These are phyloP conservation scores for Xerocomus spinulosus DNA, from an alignment of 768 basidiomycete genomes.

Conservation along the genomic window DNA sequence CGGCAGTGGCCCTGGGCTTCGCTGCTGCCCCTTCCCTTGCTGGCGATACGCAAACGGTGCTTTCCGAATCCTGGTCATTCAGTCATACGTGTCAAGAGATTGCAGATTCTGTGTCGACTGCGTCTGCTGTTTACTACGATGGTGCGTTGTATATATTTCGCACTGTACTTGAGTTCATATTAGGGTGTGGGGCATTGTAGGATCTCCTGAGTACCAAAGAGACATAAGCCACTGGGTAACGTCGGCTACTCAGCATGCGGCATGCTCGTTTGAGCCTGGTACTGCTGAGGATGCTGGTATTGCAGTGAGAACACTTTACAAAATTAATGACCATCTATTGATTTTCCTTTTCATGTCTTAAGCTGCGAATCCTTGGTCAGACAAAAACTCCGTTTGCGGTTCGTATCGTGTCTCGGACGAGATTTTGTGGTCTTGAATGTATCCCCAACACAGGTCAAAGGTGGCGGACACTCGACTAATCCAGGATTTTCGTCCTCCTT, in stretches of 20 bases:
- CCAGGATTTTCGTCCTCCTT: slow-evolving; percentile 52
- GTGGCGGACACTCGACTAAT: slow-evolving; percentile 53
- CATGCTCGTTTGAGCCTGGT: slow-evolving; percentile 56
- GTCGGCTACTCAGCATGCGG: slow-evolving; percentile 40
- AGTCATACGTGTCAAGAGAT: slow-evolving; percentile 34
- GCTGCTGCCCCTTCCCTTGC: too few relatives aligned
- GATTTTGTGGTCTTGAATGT: background rate
- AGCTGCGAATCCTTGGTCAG: slow-evolving; percentile 37
- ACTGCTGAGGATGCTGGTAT: slow-evolving; percentile 44
- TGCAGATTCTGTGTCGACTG: slow-evolving; percentile 35
- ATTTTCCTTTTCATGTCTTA: background rate
- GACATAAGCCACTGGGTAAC: slow-evolving; percentile 48
- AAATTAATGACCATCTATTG: too few relatives aligned
- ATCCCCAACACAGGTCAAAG: slow-evolving; percentile 43
- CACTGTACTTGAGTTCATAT: background rate
- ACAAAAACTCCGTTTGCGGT: slow-evolving; percentile 27
- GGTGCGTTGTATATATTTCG: slow-evolving; percentile 22
- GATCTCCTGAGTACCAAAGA: slow-evolving; percentile 28
- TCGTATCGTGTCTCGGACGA: background rate
- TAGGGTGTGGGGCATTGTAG: too few relatives aligned
- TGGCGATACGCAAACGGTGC: too few relatives aligned
- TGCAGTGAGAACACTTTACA: slow-evolving; percentile 32
- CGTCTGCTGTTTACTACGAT: slow-evolving; percentile 43
- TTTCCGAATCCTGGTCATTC: too few relatives aligned
- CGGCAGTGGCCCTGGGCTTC: too few relatives aligned